Evolutionary conservation across 495 filamentous ascomycete genomes (phyloP).

Genomic region (Neurospora sublineolata): DNA sequence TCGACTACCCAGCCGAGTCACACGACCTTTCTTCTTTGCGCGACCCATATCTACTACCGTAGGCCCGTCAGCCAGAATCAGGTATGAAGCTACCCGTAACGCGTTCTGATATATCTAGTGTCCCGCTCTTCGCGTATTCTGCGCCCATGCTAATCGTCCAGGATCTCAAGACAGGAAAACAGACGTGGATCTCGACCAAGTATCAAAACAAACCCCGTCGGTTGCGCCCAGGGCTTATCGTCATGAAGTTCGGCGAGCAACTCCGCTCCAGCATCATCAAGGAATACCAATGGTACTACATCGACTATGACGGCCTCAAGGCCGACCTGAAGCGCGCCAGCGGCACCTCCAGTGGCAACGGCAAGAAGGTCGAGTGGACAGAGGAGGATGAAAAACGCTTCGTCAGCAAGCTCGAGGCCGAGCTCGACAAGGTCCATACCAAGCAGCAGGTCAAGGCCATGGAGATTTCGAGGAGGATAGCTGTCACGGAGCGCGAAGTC

Average conservation of each 20-base stretch:
- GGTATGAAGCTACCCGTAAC: neutral
- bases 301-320: conserved; percentile 92
- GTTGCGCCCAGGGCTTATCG: conserved; percentile 31
- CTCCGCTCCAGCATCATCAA: conserved; percentile 84
- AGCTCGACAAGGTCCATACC: conserved; percentile 92
- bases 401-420: conserved; percentile 71
- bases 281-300: conserved; percentile 95
- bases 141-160: conserved; percentile 37
- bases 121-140: neutral
- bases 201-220: conserved; percentile 10
- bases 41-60: neutral
- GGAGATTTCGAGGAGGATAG: conserved; percentile 85
- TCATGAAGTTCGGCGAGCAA: conserved; percentile 88
- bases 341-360: conserved; percentile 25
- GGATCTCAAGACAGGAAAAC: conserved; percentile 31
- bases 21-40: neutral
- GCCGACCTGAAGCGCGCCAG: conserved; percentile 66
- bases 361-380: conserved; percentile 54
- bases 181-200: conserved; percentile 21
- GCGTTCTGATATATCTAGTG: neutral
- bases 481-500: conserved; percentile 77
- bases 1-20: neutral
- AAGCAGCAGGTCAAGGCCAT: conserved; percentile 93
- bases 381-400: conserved; percentile 88
- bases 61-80: neutral